Evolutionary conservation across 2,329 filamentous ascomycete genomes (phyloP).

Genomic region (Chrysoporthe austroafricana): DNA sequence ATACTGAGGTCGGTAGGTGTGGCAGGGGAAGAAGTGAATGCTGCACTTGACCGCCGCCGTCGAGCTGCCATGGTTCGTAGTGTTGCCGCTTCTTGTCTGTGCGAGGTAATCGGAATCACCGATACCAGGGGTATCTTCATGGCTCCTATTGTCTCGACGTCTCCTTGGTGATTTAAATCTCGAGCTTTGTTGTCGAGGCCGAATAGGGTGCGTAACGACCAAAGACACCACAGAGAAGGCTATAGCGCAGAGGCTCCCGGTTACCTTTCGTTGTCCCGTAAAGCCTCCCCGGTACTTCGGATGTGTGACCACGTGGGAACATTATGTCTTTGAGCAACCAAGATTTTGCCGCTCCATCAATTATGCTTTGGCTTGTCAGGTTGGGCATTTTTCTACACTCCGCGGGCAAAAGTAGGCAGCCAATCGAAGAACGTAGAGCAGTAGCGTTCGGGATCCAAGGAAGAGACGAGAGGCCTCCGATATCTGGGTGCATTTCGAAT

Average conservation of each 20-base stretch:
- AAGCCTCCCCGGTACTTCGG: background rate
- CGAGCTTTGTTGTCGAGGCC: background rate
- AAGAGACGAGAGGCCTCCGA: too few species aligned
- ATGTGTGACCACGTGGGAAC: background rate
- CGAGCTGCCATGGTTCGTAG: background rate
- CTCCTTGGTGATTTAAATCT: background rate
- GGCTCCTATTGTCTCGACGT: background rate
- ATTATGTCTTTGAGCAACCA: background rate
- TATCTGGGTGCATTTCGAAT: too few species aligned
- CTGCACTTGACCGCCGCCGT: constrained; percentile 8
- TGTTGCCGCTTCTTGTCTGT: background rate
- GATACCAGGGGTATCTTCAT: constrained; percentile 7
- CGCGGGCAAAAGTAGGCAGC: too few species aligned
- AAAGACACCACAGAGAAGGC: background rate
- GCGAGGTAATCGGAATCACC: background rate
- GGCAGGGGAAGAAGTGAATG: background rate
- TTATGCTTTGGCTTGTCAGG: background rate
- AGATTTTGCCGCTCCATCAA: background rate
- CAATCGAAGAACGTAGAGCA: too few species aligned
- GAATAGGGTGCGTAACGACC: background rate
- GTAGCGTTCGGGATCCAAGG: too few species aligned
- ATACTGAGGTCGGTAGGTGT: background rate
- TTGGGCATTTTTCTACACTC: background rate
- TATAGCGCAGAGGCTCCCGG: background rate
- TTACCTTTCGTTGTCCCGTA: background rate